A percentile compares a stretch with the other conserved stretches of the same genome.
phyloP scores from a whole-genome alignment of 306 rosid species.

The Luffa aegyptiaca region DNA sequence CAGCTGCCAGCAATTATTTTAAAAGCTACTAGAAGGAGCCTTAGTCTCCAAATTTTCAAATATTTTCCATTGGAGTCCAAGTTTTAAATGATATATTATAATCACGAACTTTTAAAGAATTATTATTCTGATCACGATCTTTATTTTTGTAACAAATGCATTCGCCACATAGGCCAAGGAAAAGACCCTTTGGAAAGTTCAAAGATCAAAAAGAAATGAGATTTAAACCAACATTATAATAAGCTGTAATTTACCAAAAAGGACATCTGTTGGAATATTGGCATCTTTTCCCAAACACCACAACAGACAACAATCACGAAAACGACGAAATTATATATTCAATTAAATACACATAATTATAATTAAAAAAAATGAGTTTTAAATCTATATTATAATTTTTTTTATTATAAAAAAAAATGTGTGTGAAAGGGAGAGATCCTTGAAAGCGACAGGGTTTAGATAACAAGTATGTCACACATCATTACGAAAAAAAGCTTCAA shows the following conservation, averaged over 20 bases:
- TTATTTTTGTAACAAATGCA: too few relatives aligned
- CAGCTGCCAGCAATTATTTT: too few relatives aligned
- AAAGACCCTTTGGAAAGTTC: background rate
- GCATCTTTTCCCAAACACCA: constrained; percentile 66
- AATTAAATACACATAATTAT: background rate
- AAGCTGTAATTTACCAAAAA: constrained; percentile 1
- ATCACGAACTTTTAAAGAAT: too few relatives aligned
- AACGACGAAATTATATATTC: background rate
- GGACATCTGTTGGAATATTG: constrained; percentile 36
- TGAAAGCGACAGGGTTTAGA: constrained; percentile 29
- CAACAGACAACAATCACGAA: constrained; percentile 20
- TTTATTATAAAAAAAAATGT: background rate
- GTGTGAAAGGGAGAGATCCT: background rate
- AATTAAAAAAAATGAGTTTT: background rate
- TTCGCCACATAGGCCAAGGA: too few relatives aligned
- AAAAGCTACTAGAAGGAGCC: too few relatives aligned
- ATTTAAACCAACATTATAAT: background rate
- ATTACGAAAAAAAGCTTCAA: constrained; percentile 14
- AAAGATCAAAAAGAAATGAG: background rate
- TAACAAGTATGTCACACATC: constrained; percentile 18
- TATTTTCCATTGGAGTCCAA: too few relatives aligned
- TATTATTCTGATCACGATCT: too few relatives aligned
- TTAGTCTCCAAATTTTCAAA: too few relatives aligned
- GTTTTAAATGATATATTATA: too few relatives aligned
- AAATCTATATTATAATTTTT: background rate